phyloP scores from a whole-genome alignment of 2,329 filamentous ascomycete genomes.

The Ceratocystiopsis minuta region DNA sequence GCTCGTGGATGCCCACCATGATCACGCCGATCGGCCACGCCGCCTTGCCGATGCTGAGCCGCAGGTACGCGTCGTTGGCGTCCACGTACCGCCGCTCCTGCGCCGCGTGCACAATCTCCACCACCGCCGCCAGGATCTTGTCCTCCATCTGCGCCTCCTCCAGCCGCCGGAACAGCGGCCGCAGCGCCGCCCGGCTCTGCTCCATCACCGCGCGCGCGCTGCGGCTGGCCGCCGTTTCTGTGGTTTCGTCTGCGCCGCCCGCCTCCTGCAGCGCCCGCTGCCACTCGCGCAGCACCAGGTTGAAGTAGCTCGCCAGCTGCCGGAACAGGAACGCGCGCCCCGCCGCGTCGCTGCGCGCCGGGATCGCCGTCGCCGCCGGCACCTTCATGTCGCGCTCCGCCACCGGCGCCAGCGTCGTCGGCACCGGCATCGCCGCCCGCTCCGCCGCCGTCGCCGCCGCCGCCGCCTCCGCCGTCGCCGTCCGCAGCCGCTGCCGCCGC shows the following conservation, averaged over 20 bases:
- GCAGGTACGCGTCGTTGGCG: conserved; percentile 86
- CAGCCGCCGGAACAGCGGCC: conserved; percentile 75
- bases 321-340: conserved; percentile 58
- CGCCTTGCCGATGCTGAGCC: conserved; percentile 85
- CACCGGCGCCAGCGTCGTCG: conserved; percentile 64
- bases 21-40: conserved; percentile 99
- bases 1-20: conserved; percentile 99
- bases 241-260: background rate
- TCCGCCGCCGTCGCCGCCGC: conserved; percentile 9
- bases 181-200: conserved; percentile 74
- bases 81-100: conserved; percentile 87
- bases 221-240: conserved; percentile 40
- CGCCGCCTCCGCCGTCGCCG: conserved; percentile 42
- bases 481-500: conserved; percentile 37
- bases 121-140: conserved; percentile 59
- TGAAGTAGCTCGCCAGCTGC: conserved; percentile 89
- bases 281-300: conserved; percentile 86
- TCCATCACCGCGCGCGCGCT: conserved; percentile 71
- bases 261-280: conserved; percentile 46
- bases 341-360: conserved; percentile 36
- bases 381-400: conserved; percentile 84
- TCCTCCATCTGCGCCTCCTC: conserved; percentile 67
- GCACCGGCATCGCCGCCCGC: conserved; percentile 48
- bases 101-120: conserved; percentile 81
- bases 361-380: conserved; percentile 28